Evolutionary conservation across 2,329 filamentous ascomycete genomes (phyloP).

Genomic region (Monosporascus sp.): DNA sequence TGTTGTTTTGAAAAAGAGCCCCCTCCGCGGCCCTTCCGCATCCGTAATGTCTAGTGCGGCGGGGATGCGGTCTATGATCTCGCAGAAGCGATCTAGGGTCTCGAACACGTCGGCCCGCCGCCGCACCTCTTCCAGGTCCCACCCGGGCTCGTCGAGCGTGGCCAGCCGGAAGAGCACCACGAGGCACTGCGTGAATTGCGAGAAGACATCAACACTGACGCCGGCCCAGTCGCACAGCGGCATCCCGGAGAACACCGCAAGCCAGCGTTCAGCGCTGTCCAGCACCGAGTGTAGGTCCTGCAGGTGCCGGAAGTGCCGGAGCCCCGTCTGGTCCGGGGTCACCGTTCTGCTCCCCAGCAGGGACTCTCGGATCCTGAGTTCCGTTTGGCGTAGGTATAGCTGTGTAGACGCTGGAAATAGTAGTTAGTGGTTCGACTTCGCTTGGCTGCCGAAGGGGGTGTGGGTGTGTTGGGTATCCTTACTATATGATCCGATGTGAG

Average conservation of each 20-base stretch:
- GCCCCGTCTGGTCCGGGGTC: neutral
- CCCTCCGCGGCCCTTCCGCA: slow-evolving; percentile 10
- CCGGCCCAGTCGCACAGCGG: slow-evolving; percentile 13
- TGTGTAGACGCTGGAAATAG: slow-evolving; percentile 7
- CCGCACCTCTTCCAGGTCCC: slow-evolving; percentile 17
- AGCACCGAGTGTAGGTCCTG: slow-evolving; percentile 16
- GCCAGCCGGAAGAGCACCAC: slow-evolving; percentile 20
- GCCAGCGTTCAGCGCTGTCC: slow-evolving; percentile 12
- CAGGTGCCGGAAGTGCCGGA: slow-evolving; percentile 10
- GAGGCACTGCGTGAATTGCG: slow-evolving; percentile 19
- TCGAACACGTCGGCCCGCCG: slow-evolving; percentile 16
- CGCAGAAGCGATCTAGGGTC: slow-evolving; percentile 12
- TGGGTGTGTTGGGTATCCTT: neutral
- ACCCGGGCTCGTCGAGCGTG: slow-evolving; percentile 16
- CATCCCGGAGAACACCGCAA: slow-evolving; percentile 8
- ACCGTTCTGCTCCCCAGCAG: slow-evolving; percentile 3
- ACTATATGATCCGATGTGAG: slow-evolving; percentile 11
- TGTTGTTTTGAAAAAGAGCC: slow-evolving; percentile 18
- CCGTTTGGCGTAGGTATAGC: slow-evolving; percentile 15
- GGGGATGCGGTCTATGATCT: slow-evolving; percentile 8
- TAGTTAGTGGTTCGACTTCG: no score
- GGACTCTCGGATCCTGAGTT: slow-evolving; percentile 16
- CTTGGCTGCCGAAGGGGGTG: no score
- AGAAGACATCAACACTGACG: slow-evolving; percentile 14
- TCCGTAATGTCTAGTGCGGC: slow-evolving; percentile 10